phyloP scores from a whole-genome alignment of 2,329 filamentous ascomycete species.

The Achaetomium macrosporum region DNA sequence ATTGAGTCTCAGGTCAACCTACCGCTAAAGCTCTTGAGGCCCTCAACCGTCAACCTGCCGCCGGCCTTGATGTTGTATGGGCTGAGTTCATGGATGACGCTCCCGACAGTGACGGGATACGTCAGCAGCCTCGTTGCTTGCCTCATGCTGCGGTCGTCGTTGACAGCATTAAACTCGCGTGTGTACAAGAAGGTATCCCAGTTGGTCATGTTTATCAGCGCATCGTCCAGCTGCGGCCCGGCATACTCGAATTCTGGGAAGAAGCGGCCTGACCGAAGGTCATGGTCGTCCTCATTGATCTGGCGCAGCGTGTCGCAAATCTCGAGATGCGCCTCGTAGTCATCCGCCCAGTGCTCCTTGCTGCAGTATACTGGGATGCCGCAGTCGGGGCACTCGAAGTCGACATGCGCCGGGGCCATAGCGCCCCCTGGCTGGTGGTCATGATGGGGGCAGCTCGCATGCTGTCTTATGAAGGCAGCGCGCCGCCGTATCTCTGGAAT shows the following conservation, averaged over 20 bases:
- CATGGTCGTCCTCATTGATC: conserved; percentile 98
- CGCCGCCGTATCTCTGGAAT: conserved; percentile 80
- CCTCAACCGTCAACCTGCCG: conserved; percentile 76
- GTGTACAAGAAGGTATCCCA: conserved; percentile 98
- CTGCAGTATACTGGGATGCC: conserved; percentile 91
- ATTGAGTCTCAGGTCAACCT: conserved; percentile 32
- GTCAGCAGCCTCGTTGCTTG: conserved; percentile 91
- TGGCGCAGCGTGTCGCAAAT: conserved; percentile 87
- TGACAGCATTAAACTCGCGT: conserved; percentile 82
- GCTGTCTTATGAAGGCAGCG: conserved; percentile 85
- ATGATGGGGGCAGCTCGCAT: conserved; percentile 90
- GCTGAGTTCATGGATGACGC: conserved; percentile 87
- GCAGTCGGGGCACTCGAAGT: conserved; percentile 94
- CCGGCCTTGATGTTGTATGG: conserved; percentile 76
- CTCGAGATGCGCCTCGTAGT: conserved; percentile 88
- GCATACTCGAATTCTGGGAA: conserved; percentile 95
- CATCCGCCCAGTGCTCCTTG: conserved; percentile 90
- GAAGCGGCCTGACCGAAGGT: conserved; percentile 80
- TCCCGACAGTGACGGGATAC: conserved; percentile 87
- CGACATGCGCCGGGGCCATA: conserved; percentile 70
- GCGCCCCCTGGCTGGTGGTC: conserved; percentile 64
- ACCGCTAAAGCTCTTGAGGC: conserved; percentile 91
- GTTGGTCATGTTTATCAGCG: conserved; percentile 92
- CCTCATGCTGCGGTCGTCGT: conserved; percentile 82
- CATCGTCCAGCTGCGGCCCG: conserved; percentile 82